Evolutionary conservation across 805 yeast genomes (phyloP).

Genomic region (Saccharomycopsis selenospora): DNA sequence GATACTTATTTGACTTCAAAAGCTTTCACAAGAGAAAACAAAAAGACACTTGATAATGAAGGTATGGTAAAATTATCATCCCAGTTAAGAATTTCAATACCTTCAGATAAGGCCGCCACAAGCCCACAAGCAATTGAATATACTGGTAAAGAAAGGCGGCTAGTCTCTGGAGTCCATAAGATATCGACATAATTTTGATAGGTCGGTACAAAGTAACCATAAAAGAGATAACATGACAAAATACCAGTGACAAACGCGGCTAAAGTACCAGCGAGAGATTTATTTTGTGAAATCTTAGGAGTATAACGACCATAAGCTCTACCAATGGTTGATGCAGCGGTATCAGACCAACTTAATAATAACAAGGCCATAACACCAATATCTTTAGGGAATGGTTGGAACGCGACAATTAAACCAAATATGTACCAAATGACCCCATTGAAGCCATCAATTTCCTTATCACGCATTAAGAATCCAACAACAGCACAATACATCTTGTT

Average conservation of each 20-base stretch:
- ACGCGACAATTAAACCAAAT: conserved; percentile 68
- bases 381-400: conserved; percentile 69
- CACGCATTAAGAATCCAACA: conserved; percentile 81
- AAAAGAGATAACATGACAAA: conserved; percentile 55
- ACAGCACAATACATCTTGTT: conserved; percentile 58
- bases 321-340: conserved; percentile 94
- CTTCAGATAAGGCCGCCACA: conserved; percentile 82
- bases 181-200: conserved; percentile 54
- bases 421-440: conserved; percentile 90
- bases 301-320: conserved; percentile 78
- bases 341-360: conserved; percentile 92
- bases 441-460: conserved; percentile 59
- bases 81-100: conserved; percentile 63
- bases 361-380: conserved; percentile 68
- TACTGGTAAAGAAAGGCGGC: conserved; percentile 44
- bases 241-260: conserved; percentile 81
- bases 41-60: conserved; percentile 64
- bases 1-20: conserved; percentile 3
- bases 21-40: conserved; percentile 40
- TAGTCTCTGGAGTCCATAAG: conserved; percentile 57
- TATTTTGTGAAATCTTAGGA: conserved; percentile 64
- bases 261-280: conserved; percentile 82
- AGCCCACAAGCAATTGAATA: conserved; percentile 64
- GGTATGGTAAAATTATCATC: conserved; percentile 97
- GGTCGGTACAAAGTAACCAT: conserved; percentile 64